phyloP scores from a whole-genome alignment of 2,329 filamentous ascomycete species.

The Aspergillus terreus region DNA sequence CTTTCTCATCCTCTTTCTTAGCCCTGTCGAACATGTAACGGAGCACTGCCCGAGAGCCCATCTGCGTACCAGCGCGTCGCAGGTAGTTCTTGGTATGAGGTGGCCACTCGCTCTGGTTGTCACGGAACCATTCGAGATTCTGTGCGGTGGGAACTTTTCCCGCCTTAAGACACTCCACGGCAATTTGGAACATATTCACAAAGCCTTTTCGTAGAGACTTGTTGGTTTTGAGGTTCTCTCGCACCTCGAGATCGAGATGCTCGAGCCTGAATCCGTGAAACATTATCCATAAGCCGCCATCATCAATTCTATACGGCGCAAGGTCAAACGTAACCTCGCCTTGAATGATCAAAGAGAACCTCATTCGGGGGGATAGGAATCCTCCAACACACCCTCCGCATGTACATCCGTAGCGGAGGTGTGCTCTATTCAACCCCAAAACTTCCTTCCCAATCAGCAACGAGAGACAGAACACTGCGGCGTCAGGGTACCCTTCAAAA shows the following conservation, averaged over 20 bases:
- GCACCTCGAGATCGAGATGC: too few species aligned
- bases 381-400: too few species aligned
- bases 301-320: too few species aligned
- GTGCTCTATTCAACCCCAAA: constrained; percentile 14
- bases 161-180: constrained; percentile 18
- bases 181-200: constrained; percentile 25
- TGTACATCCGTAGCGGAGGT: constrained; percentile 15
- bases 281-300: too few species aligned
- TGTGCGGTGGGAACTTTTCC: constrained; percentile 19
- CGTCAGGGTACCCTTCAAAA: constrained; percentile 27
- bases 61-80: constrained; percentile 20
- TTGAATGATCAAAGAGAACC: too few species aligned
- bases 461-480: constrained; percentile 26
- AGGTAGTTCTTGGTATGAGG: constrained; percentile 28
- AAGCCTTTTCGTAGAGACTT: too few species aligned
- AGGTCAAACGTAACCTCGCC: too few species aligned
- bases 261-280: too few species aligned
- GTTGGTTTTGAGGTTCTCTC: too few species aligned
- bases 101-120: constrained; percentile 24
- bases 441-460: constrained; percentile 7
- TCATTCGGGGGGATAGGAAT: too few species aligned
- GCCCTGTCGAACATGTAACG: constrained; percentile 22
- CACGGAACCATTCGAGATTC: constrained; percentile 19
- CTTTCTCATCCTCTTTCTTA: constrained; percentile 22
- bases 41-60: constrained; percentile 26